A percentile compares a stretch with the other conserved stretches of the same genome.
Conservation (phyloP, 371 early-diverging fungal species). For the Actinomucor elegans region DNA sequence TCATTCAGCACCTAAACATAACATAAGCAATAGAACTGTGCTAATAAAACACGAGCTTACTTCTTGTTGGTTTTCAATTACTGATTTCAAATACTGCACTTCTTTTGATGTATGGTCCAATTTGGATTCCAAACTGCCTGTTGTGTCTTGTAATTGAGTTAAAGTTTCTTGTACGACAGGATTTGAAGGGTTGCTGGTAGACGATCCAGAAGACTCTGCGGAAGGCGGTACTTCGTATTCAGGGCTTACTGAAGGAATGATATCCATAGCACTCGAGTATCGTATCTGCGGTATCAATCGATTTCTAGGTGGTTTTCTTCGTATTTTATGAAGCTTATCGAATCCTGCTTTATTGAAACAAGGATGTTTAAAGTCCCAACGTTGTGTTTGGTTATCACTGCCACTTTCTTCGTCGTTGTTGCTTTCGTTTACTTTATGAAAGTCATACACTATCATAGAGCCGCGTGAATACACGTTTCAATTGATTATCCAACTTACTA, state of each 20-base stretch:
- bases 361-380: conserved; percentile 26
- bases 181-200: background rate
- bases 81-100: conserved; percentile 7
- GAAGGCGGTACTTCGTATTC: background rate
- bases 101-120: conserved; percentile 12
- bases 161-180: conserved; percentile 1
- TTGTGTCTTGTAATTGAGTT: background rate
- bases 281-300: conserved; percentile 15
- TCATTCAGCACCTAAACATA: conserved; percentile 15
- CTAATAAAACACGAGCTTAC: conserved; percentile 2
- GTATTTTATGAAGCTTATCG: conserved; percentile 16
- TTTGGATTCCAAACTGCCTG: conserved; percentile 12
- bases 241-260: conserved; percentile 1
- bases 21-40: background rate
- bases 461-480: too few species aligned
- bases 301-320: conserved; percentile 18
- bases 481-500: conserved; percentile 18
- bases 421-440: conserved; percentile 25
- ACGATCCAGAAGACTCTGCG: background rate
- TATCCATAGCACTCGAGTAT: conserved; percentile 18
- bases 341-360: conserved; percentile 11
- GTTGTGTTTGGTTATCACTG: conserved; percentile 7
- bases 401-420: conserved; percentile 4
- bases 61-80: conserved; percentile 12
- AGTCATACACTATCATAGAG: conserved; percentile 30